Evolutionary conservation across 73 alveolate species (phyloP), one percentile per base, ranked within the genome.

Genomic region (Durusdinium trenchii): DNA sequence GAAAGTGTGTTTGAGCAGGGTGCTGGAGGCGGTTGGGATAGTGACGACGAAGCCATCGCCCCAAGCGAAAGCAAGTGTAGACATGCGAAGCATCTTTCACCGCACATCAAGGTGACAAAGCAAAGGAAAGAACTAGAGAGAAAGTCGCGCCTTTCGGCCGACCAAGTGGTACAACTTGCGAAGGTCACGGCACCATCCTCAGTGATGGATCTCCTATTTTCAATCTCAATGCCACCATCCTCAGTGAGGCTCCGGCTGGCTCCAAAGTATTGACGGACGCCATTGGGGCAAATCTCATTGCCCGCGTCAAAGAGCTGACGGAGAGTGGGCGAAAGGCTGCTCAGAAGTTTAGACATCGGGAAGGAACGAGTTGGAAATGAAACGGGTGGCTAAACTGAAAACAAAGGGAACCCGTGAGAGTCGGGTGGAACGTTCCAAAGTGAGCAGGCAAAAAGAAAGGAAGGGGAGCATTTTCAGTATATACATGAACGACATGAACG

Each of bases 21-120:
- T 14, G 43, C 96, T 45, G 96, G 96, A 36, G 96, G 96, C 35
- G 96, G 73, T 26, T 89, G 96, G 96, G 96, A 89, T n/a, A 89
- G 96, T 51, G 96, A 89, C 86, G 96, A 89, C 54, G 96, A 89
- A n/a, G 96, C 12, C 45, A 28, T 46, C 52, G 51, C 18, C 16
- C 16, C 76, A 40, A 40, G 32, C 40, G 7, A 35, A 10, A 20
- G 40, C 4, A 20, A 35, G 4, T 62, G 36, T 35, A 5, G 16
- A 62, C 32, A 40, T 62, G 76, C 18, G n/a, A 12, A 40, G 14
- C 86, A 75, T 42, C 9, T 20, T 64, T 6, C 5, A 30, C 42
- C 18, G 10, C 71, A 7, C 57, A 16, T 3, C 79, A 45, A 93
- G 92, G 99, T 93, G 83, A 76, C 99, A n/a, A 93, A 93, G 87